Conservation (phyloP, 345 rosid species). For the Euphorbia peplus region DNA sequence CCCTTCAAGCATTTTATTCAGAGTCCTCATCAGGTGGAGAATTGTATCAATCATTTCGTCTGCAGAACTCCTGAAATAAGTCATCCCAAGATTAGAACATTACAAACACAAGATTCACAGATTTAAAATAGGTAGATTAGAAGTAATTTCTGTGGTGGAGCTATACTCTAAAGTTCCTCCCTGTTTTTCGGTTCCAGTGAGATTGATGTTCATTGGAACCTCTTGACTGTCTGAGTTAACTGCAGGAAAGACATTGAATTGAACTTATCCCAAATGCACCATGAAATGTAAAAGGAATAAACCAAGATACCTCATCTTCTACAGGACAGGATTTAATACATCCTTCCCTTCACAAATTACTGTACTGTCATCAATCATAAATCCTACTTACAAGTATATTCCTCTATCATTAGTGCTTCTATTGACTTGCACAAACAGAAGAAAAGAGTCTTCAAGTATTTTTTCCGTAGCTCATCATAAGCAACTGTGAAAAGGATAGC, state of each 20-base stretch:
- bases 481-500: conserved; percentile 52
- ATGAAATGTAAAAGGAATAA: background rate
- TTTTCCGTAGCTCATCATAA: conserved; percentile 84
- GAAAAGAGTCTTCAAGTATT: conserved; percentile 79
- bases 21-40: conserved; percentile 93
- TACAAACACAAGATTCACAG: conserved; percentile 2
- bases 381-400: conserved; percentile 64
- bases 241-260: conserved; percentile 35
- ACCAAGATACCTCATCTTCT: background rate
- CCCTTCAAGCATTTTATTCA: conserved; percentile 91
- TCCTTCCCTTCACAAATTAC: background rate
- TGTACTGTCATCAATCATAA: background rate
- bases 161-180: conserved; percentile 67
- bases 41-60: conserved; percentile 91
- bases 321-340: too few relatives aligned
- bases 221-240: conserved; percentile 74
- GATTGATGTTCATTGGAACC: conserved; percentile 78
- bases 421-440: conserved; percentile 77
- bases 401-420: conserved; percentile 84
- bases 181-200: conserved; percentile 65
- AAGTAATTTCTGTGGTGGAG: conserved; percentile 68
- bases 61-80: conserved; percentile 72
- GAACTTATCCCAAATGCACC: background rate
- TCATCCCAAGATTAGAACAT: conserved; percentile 3
- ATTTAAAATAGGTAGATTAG: conserved; percentile 29